Base-by-base conservation (phyloP, 2,329 filamentous ascomycete genomes). In the Aureobasidium namibiae region DNA sequence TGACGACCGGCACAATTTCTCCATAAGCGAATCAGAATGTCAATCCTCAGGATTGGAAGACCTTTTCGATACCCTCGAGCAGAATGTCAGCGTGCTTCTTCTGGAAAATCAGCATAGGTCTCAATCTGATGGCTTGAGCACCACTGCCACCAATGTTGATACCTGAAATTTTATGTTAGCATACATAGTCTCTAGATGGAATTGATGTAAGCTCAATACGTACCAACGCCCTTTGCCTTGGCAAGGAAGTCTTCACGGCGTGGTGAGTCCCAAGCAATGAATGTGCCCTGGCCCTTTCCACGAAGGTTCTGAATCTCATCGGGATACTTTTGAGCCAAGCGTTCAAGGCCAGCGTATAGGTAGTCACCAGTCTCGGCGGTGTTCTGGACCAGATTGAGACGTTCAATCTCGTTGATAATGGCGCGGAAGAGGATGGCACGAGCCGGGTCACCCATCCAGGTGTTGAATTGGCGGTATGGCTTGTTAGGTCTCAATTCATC, bases 391-490 rank as follows among this genome's bases (percentile, higher is more conserved):
- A 95, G 80, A 66, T 87, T 82, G 61, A 88, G 78, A 50, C 83
- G 78, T 73, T 90, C 78, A 57, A 95, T 85, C 77, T 95, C 90
- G 60, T 87, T 76, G 69, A 91, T 82, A 75, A 95, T 94, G 67
- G 83, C 86, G 61, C 87, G 83, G 84, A 92, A 94, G 63, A 95
- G 80, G 62, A 95, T 77, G 11, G 87, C 89, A 61, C 89, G 84
- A 13, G 87, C 85, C 4, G 90, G 90, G 74, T 95, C 90, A 67
- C 90, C 90, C 87, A 95, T 94, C 90, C 90, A 95, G 52, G 90
- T 95, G 80, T 95, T 95, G 81, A 95, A 95, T 75, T 95, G 90
- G 61, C 90, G 85, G 79, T 94, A 95, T 4, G 90, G 87, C 80
- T 90, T 90, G 79, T 94, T 94, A 63, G 90, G 90, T 6, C 88